These are phyloP conservation scores for Mycena citricolor DNA, from an alignment of 1,284 basidiomycete genomes.

Conservation along the genomic window DNA sequence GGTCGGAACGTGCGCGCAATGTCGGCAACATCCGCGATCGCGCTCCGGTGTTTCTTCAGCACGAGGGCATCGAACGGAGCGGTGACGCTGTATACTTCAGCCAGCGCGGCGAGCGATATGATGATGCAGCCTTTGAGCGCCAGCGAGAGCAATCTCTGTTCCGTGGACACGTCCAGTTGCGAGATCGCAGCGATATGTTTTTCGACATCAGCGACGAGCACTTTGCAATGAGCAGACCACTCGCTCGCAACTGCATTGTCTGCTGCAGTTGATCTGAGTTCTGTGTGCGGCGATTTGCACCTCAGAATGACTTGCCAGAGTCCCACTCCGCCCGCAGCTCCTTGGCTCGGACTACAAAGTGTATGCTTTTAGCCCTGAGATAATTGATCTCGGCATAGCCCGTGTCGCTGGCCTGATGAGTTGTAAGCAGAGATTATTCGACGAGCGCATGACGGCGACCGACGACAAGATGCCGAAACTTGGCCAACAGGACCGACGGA, in stretches of 20 bases:
- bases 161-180: too few relatives aligned
- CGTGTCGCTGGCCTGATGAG: not conserved
- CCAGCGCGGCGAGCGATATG: constrained; percentile 9
- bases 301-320: not conserved
- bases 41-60: not conserved
- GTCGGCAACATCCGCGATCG: constrained; percentile 2
- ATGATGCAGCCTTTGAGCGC: constrained; percentile 2
- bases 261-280: too few relatives aligned
- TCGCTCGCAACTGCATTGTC: not conserved
- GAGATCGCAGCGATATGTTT: too few relatives aligned
- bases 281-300: not conserved
- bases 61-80: constrained; percentile 6
- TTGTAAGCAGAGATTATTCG: not conserved
- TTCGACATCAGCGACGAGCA: not conserved
- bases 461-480: constrained; percentile 11
- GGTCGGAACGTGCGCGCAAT: constrained; percentile 1
- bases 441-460: not conserved
- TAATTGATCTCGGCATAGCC: constrained; percentile 12
- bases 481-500: constrained; percentile 4
- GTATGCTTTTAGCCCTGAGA: constrained; percentile 6
- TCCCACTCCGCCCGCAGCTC: constrained; percentile 8
- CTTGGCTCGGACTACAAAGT: constrained; percentile 3
- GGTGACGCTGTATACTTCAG: constrained; percentile 8
- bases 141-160: too few relatives aligned
- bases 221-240: constrained; percentile 7